phyloP scores from a whole-genome alignment of 129 eudicot genomes.

The Lactuca saligna region DNA sequence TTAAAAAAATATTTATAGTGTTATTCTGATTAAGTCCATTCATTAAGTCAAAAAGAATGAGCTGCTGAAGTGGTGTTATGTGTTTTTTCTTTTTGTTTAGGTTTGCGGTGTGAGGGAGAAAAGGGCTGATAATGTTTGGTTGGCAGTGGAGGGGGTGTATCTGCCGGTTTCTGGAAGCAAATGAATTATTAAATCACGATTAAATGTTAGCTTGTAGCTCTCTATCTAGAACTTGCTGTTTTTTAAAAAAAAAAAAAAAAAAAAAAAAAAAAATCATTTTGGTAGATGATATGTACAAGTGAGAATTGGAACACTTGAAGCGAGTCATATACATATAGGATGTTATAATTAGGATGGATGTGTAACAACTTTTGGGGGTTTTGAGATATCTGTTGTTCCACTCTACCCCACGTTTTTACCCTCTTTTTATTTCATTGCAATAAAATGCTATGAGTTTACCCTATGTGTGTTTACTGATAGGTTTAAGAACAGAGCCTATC shows the following conservation, averaged over 20 bases:
- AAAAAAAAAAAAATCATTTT: not conserved
- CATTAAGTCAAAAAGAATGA: no score
- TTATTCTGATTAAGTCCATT: no score
- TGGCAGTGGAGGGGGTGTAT: conserved; percentile 97
- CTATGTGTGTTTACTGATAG: no score
- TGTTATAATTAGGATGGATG: not conserved
- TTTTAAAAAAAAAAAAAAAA: no score
- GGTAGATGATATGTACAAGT: conserved; percentile 18
- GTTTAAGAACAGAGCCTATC: no score
- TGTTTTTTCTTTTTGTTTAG: conserved; percentile 34
- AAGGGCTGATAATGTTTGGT: conserved; percentile 82
- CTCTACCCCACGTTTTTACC: not conserved
- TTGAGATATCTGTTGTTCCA: conserved; percentile 11
- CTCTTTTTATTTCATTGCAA: no score
- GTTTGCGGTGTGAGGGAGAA: conserved; percentile 92
- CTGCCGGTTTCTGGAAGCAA: conserved; percentile 63
- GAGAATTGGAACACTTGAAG: conserved; percentile 7
- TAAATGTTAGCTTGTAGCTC: not conserved
- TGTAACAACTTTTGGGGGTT: conserved; percentile 22
- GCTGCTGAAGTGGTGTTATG: no score
- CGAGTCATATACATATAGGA: not conserved
- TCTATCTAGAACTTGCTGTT: conserved; percentile 15
- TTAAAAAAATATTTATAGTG: no score
- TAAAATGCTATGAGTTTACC: not conserved
- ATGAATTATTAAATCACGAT: conserved; percentile 22